phyloP scores from a whole-genome alignment of 345 rosid species.

The Acer yangbiense region DNA sequence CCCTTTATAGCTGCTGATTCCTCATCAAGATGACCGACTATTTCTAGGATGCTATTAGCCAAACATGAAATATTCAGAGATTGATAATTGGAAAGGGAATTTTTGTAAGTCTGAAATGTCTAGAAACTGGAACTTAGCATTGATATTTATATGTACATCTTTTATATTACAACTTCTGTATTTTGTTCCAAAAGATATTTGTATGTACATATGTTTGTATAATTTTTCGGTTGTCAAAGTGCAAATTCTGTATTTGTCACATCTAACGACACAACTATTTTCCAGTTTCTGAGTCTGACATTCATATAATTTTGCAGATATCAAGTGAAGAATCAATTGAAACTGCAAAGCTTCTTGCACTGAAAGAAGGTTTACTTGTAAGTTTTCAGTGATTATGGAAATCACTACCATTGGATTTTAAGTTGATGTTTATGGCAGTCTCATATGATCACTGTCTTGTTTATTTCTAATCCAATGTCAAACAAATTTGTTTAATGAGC shows the following conservation, averaged over 20 bases:
- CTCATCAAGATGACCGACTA: not conserved
- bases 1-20: not conserved
- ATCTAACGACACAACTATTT: constrained; percentile 3
- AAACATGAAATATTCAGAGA: not conserved
- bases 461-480: not conserved
- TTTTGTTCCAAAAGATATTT: no score
- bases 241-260: not conserved
- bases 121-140: not conserved
- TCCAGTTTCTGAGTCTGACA: not conserved
- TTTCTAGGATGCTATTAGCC: not conserved
- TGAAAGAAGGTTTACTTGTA: constrained; percentile 90
- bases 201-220: not conserved
- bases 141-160: not conserved
- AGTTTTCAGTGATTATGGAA: constrained; percentile 17
- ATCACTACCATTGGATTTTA: not conserved
- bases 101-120: not conserved
- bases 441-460: not conserved
- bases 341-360: constrained; percentile 72
- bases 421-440: not conserved
- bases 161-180: no score
- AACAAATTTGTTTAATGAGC: constrained; percentile 5
- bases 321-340: constrained; percentile 85
- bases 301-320: constrained; percentile 38
- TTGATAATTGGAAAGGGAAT: not conserved
- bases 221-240: not conserved